phyloP scores from a whole-genome alignment of 1,139 yeast genomes.

The Pichia sp. region DNA sequence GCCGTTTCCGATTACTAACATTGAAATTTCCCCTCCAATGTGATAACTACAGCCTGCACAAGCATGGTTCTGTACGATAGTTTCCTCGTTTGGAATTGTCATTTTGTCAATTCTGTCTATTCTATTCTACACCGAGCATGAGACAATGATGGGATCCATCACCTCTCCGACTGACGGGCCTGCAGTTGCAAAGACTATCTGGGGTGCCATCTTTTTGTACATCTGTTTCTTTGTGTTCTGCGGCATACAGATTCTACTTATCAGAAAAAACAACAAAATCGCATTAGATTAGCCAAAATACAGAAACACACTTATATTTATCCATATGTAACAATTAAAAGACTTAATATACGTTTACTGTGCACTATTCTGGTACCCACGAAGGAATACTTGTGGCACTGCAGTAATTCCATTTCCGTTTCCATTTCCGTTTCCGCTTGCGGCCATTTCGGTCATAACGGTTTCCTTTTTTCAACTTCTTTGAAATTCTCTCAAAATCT shows the following conservation, averaged over 20 bases:
- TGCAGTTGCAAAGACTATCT: constrained; percentile 83
- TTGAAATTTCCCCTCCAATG: neutral
- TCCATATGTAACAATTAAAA: neutral
- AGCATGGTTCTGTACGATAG: constrained; percentile 92
- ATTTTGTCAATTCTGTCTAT: constrained; percentile 80
- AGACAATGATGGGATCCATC: constrained; percentile 86
- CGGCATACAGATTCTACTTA: constrained; percentile 69
- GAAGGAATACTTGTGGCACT: too few species aligned
- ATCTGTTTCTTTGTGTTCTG: constrained; percentile 75
- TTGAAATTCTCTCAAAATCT: too few species aligned
- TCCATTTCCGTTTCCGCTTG: too few species aligned
- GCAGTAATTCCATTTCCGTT: too few species aligned
- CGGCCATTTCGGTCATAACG: too few species aligned
- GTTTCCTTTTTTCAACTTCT: too few species aligned
- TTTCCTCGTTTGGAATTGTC: constrained; percentile 85
- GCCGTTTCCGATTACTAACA: neutral
- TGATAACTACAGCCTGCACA: constrained; percentile 45
- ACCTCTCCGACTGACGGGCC: constrained; percentile 88
- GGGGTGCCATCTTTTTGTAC: constrained; percentile 84
- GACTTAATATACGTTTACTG: too few species aligned
- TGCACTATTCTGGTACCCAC: too few species aligned
- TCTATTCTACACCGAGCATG: constrained; percentile 73
- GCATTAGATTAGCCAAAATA: neutral
- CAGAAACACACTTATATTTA: too few species aligned
- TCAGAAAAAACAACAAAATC: constrained; percentile 54